Base-by-base conservation (phyloP, 192 early-diverging fungal species). In the Lobosporangium transversale region DNA sequence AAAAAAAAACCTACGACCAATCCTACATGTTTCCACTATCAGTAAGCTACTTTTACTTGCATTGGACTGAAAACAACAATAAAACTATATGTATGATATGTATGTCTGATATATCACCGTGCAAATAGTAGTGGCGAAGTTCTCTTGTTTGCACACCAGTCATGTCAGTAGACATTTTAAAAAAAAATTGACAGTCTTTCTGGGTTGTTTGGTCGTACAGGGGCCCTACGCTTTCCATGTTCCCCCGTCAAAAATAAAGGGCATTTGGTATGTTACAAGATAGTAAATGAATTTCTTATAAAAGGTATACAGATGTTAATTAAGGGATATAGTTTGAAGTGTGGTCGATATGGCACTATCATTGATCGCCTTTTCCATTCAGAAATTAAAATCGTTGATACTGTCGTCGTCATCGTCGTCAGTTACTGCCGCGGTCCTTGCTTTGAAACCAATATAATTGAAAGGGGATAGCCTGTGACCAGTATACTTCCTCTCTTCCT, bases 331-430 rank as follows among this genome's bases (percentile, higher is more conserved):
- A n/a, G n/a, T n/a, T n/a, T n/a, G n/a, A n/a, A n/a, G n/a, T n/a
- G n/a, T n/a, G n/a, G n/a, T n/a, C n/a, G n/a, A n/a, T n/a, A n/a
- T n/a, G n/a, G n/a, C n/a, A n/a, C n/a, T n/a, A n/a, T n/a, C n/a
- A n/a, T n/a, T n/a, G n/a, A n/a, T n/a, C n/a, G n/a, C n/a, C n/a
- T n/a, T n/a, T n/a, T n/a, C n/a, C n/a, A n/a, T 45, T 58, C 37
- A 74, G 47, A 74, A 74, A 37, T 74, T 49, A 61, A 66, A 74
- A 30, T 74, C 70, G 32, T 74, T 62, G n/a, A 74, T 65, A 17
- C 58, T 56, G 21, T 59, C 59, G 20, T 53, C 18, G 18, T 70
- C 58, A 14, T 62, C 59, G 20, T 62, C 68, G 2, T 61, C 68
- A 4, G 20, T 23, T 50, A 26, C 48, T 24, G 23, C 48, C 6